Evolutionary conservation across 176 grass and related monocot genomes (phyloP).

Genomic region (Ananas comosus): DNA sequence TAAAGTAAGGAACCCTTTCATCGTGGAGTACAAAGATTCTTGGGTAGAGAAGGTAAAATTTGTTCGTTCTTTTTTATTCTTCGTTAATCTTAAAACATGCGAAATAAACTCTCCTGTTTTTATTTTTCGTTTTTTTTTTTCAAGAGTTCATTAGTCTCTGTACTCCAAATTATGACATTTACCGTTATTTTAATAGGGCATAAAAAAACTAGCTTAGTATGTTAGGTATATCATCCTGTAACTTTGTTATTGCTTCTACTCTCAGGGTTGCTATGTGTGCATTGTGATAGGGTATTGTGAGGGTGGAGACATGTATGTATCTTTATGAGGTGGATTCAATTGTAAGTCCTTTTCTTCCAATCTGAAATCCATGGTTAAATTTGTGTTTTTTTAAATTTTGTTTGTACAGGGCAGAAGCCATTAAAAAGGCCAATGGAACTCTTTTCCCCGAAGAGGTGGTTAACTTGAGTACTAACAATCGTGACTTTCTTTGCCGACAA

Average conservation of each 20-base stretch:
- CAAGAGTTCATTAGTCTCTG: no score
- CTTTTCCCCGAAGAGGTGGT: conserved; percentile 85
- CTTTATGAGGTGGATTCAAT: conserved; percentile 13
- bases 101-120: no score
- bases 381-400: neutral
- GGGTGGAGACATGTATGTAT: conserved; percentile 87
- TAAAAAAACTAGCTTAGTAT: no score
- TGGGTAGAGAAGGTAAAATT: conserved; percentile 88
- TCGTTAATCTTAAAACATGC: neutral
- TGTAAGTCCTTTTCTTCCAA: neutral
- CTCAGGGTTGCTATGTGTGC: conserved; percentile 90
- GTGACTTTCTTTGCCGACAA: conserved; percentile 8
- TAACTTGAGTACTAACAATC: conserved; percentile 5
- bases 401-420: conserved; percentile 60
- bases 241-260: neutral
- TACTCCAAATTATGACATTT: no score
- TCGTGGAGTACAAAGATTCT: conserved; percentile 92
- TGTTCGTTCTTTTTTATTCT: conserved; percentile 4
- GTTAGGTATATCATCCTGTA: neutral
- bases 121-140: no score
- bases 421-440: conserved; percentile 66
- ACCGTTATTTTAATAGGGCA: no score
- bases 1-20: conserved; percentile 80
- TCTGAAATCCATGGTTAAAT: neutral
- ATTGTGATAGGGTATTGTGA: conserved; percentile 89